Base-by-base conservation (phyloP, 164 flowering plant species). In the Vitis labrusca region DNA sequence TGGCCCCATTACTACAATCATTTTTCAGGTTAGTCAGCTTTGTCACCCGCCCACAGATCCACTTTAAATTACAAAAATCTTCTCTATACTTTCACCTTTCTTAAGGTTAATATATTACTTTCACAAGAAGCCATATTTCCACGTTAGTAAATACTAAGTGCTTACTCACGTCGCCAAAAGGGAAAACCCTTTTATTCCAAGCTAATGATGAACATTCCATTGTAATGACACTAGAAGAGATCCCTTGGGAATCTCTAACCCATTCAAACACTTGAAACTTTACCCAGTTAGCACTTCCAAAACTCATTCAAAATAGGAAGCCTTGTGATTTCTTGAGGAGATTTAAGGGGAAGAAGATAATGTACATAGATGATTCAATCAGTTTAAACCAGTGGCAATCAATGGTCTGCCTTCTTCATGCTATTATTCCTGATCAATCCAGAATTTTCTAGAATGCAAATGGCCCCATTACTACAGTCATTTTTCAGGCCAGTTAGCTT, bases 301-400 rank as follows among this genome's bases (percentile, higher is more conserved):
- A 19, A 19, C 19, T 19, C 1, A 19, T 19, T 19, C 19, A 19
- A 19, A 19, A 19, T 19, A 19, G 19, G 19, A 19, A 19, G 19
- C 19, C 19, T 19, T 19, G 19, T 19, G 74, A 68, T 19, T 78
- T 82, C 8, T 50, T 84, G 50, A 51, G 58, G 75, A 82, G 73
- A 48, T 37, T 62, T 0, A 53, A 32, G 12, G 85, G 81, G 10
- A 84, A 84, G 76, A 76, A 76, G 70, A 74, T 84, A 3, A 82
- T 84, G 85, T 84, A 76, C 60, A 37, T 84, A 10, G 87, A 85
- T 9, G 87, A 84, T 53, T 84, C 87, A 0, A 15, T 82, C 1
- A 84, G 83, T 50, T 59, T 74, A 29, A 84, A 84, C 68, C 81
- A 77, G 0, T 76, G 76, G 76, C 74, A 81, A 44, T 84, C 87